Conservation (phyloP, 1,284 basidiomycete species). For the Melampsora larici-populina region DNA sequence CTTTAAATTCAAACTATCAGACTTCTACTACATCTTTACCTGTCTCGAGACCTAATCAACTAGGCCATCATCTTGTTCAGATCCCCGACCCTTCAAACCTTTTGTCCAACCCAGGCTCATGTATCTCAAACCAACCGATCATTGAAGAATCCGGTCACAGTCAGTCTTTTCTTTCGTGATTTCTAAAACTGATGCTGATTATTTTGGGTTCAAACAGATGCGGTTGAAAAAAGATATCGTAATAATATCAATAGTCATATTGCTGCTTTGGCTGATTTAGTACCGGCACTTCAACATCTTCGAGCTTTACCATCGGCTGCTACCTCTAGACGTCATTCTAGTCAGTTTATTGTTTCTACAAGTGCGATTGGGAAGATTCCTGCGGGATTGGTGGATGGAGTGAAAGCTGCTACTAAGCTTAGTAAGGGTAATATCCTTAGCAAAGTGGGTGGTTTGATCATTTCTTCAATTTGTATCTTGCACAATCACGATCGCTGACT, state of each 20-base stretch:
- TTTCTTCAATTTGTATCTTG: neutral
- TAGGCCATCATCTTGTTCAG: slow-evolving; percentile 14
- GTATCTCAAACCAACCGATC: neutral
- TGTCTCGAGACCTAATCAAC: neutral
- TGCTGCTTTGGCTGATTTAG: slow-evolving; percentile 47
- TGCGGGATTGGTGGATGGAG: slow-evolving; percentile 47
- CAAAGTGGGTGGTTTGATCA: slow-evolving; percentile 41
- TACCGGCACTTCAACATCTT: slow-evolving; percentile 48
- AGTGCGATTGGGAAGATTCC: slow-evolving; percentile 46
- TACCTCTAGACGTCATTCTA: slow-evolving; percentile 47
- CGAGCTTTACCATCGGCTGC: slow-evolving; percentile 48
- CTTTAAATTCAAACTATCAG: neutral
- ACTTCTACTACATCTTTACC: neutral
- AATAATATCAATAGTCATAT: slow-evolving; percentile 50
- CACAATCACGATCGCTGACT: neutral
- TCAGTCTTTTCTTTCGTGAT: neutral
- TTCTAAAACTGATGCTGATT: neutral
- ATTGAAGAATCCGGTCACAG: slow-evolving; percentile 38
- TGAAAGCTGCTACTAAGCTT: slow-evolving; percentile 48
- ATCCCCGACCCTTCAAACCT: slow-evolving; percentile 24
- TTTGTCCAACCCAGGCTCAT: neutral
- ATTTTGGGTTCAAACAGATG: slow-evolving; percentile 42
- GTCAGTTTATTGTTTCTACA: slow-evolving; percentile 48
- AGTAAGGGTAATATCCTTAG: slow-evolving; percentile 48
- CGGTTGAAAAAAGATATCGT: slow-evolving; percentile 49